phyloP scores from a whole-genome alignment of 129 eudicot genomes.

The Gnaphalium uliginosum region DNA sequence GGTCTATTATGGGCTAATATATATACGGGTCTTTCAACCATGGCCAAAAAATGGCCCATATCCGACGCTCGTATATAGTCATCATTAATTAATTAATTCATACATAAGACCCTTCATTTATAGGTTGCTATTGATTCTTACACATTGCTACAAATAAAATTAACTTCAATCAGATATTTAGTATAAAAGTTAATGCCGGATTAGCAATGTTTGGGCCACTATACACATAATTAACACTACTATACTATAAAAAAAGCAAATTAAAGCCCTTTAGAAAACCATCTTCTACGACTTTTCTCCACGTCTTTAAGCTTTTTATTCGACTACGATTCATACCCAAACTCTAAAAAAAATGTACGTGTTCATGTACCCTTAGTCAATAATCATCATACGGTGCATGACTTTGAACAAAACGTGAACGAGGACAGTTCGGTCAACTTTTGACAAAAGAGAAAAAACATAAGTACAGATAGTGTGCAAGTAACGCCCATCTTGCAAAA shows the following conservation, averaged over 20 bases:
- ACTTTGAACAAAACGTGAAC: constrained; percentile 18
- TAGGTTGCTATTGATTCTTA: too few species aligned
- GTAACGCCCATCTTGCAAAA: constrained; percentile 16
- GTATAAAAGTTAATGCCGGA: too few species aligned
- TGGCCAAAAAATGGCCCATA: too few species aligned
- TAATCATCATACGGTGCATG: constrained; percentile 24
- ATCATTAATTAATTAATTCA: too few species aligned
- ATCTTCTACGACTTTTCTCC: not conserved
- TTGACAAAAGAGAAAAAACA: not conserved
- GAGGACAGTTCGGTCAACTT: constrained; percentile 16
- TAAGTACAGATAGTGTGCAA: constrained; percentile 20
- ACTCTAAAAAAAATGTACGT: constrained; percentile 4
- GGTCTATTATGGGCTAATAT: too few species aligned
- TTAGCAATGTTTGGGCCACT: too few species aligned
- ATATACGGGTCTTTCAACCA: too few species aligned
- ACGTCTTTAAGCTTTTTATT: not conserved
- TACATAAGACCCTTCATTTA: too few species aligned
- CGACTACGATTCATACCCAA: constrained; percentile 16
- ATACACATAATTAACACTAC: too few species aligned
- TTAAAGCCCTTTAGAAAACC: not conserved
- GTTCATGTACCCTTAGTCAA: constrained; percentile 30
- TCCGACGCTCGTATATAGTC: too few species aligned
- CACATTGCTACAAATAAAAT: too few species aligned
- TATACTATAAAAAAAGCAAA: not conserved
- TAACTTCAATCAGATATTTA: too few species aligned